Evolutionary conservation across 2,329 filamentous ascomycete genomes (phyloP), one percentile per base, ranked within the genome.

Genomic region (Sordariomycetes sp.): DNA sequence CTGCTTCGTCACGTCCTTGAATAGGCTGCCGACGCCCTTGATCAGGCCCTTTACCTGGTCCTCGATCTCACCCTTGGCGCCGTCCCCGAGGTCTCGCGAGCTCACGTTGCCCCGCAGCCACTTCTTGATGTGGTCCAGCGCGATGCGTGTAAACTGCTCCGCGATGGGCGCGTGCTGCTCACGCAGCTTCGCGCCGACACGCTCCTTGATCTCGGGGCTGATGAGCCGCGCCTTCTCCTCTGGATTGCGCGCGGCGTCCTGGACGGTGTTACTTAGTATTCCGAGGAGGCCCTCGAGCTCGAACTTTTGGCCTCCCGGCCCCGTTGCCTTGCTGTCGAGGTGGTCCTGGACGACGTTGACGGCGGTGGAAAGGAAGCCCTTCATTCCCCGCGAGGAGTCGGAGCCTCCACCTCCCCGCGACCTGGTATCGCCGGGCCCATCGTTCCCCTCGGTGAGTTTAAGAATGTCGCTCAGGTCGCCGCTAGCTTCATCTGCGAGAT

Each of bases 201-300:
- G 66, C 24, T 75, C 72, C 61, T 74, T 75, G 67, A 76, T 75
- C 64, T 75, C 73, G 3, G 73, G 73, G 48, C 67, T 73, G 57
- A 76, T 75, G 53, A 68, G 57, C 4, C 73, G 72, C 0, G 73
- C 73, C 57, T 72, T 75, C 53, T 75, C 73, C 59, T 76, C 73
- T 0, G 73, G 73, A 59, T 74, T 74, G n/a, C 71, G 68, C 1
- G 72, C 65, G 13, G 69, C 69, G 17, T 75, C 73, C 59, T 74
- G 74, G 57, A 76, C 67, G 1, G 70, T 74, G 59, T 66, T 66
- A 62, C 72, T 75, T 13, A 76, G 59, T 0, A 73, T 65, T 1
- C 73, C 72, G 0, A 76, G 65, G 1, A 76, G 65, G 0, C 73
- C 73, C n/a, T 72, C 72, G 0, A 76, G 67, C 60, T 73, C 66